These are phyloP conservation scores for Zymoseptoria pseudotritici DNA, from an alignment of 2,329 filamentous ascomycete species.

Conservation along the genomic window DNA sequence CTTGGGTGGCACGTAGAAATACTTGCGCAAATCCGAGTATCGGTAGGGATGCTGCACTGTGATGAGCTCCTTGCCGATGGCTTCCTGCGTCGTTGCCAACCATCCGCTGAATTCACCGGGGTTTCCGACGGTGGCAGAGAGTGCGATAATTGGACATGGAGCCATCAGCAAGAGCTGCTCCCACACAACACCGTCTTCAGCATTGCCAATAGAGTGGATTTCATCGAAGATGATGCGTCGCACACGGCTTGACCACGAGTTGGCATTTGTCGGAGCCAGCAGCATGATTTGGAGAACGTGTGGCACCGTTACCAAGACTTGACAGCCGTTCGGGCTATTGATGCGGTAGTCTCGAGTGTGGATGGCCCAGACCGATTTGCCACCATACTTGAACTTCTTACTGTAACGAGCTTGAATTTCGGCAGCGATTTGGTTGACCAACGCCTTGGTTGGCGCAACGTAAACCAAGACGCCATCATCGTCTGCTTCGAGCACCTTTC, in stretches of 20 bases:
- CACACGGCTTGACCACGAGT: slow-evolving; percentile 58
- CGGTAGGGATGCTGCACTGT: slow-evolving; percentile 62
- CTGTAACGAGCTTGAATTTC: slow-evolving; percentile 68
- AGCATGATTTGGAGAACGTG: slow-evolving; percentile 76
- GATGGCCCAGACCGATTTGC: slow-evolving; percentile 69
- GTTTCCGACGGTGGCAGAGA: slow-evolving; percentile 75
- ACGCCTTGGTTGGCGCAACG: slow-evolving; percentile 71
- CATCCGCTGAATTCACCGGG: slow-evolving; percentile 62
- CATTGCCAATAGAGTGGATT: slow-evolving; percentile 71
- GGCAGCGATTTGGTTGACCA: slow-evolving; percentile 77
- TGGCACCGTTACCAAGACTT: slow-evolving; percentile 70
- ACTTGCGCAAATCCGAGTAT: slow-evolving; percentile 74
- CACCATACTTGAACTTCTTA: slow-evolving; percentile 54
- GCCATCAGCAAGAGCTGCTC: slow-evolving; percentile 68
- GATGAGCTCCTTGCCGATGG: slow-evolving; percentile 55
- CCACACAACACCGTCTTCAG: slow-evolving; percentile 69
- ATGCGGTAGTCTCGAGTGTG: slow-evolving; percentile 69
- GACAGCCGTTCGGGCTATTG: slow-evolving; percentile 65
- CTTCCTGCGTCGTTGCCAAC: slow-evolving; percentile 57
- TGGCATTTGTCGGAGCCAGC: slow-evolving; percentile 57
- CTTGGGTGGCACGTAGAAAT: slow-evolving; percentile 51
- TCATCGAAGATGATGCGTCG: slow-evolving; percentile 77
- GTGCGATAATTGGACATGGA: slow-evolving; percentile 69
- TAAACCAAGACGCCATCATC: slow-evolving; percentile 69
- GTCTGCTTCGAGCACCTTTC: slow-evolving; percentile 59